Evolutionary conservation across 805 yeast genomes (phyloP).

Genomic region (Tetrapisispora namnaoensis): DNA sequence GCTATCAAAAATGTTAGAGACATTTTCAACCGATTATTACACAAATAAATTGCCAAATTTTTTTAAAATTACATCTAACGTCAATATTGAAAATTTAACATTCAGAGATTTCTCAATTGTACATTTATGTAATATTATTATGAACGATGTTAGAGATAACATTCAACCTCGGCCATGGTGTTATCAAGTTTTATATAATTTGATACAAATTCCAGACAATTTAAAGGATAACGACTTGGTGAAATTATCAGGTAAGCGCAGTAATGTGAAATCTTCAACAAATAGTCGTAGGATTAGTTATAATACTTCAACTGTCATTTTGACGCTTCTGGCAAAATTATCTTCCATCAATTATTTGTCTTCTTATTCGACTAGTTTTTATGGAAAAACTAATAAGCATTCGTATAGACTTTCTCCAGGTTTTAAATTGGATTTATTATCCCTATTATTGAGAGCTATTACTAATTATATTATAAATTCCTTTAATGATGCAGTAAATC

Average conservation of each 20-base stretch:
- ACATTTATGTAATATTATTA: slow-evolving; percentile 39
- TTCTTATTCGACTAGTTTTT: slow-evolving; percentile 10
- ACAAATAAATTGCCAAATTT: slow-evolving; percentile 42
- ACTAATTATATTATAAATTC: slow-evolving; percentile 42
- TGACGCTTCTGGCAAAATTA: slow-evolving; percentile 32
- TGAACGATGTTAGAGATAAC: slow-evolving; percentile 30
- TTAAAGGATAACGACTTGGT: slow-evolving; percentile 12
- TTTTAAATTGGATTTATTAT: slow-evolving; percentile 45
- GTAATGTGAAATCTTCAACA: slow-evolving; percentile 4
- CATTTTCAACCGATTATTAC: slow-evolving; percentile 37
- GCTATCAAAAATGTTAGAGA: slow-evolving; percentile 34
- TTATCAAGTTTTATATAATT: slow-evolving; percentile 52
- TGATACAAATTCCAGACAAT: slow-evolving; percentile 36
- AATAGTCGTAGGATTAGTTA: slow-evolving; percentile 38
- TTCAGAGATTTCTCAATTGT: slow-evolving; percentile 54
- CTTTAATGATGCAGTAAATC: slow-evolving; percentile 43
- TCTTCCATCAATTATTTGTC: slow-evolving; percentile 21
- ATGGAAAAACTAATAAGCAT: background rate
- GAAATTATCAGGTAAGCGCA: slow-evolving; percentile 24
- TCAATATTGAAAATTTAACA: slow-evolving; percentile 36
- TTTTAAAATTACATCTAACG: slow-evolving; percentile 33
- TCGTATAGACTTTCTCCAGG: slow-evolving; percentile 19
- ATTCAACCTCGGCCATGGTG: slow-evolving; percentile 33
- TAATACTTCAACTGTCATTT: slow-evolving; percentile 37
- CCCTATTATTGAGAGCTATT: slow-evolving; percentile 48